A percentile compares a stretch with the other conserved stretches of the same genome.
phyloP scores from a whole-genome alignment of 371 early-diverging fungal species.

The Mucor mucedo region DNA sequence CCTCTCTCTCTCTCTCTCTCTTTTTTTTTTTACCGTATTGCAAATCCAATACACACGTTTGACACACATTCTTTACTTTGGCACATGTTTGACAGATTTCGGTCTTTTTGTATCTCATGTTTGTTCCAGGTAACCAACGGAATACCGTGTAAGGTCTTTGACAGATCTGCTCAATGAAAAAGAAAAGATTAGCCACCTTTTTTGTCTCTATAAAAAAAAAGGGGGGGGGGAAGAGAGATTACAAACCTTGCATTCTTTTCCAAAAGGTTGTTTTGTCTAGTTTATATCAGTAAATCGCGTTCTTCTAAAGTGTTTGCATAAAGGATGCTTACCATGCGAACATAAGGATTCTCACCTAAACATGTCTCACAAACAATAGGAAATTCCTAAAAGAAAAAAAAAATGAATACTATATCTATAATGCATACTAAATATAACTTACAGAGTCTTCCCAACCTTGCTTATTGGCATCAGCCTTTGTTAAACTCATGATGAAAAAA shows the following conservation, averaged over 20 bases:
- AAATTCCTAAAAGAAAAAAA: conserved; percentile 61
- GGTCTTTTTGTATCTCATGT: conserved; percentile 95
- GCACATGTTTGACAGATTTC: conserved; percentile 97
- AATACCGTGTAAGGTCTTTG: conserved; percentile 95
- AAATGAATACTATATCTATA: conserved; percentile 1
- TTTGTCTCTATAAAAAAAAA: background rate
- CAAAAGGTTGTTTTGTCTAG: conserved; percentile 80
- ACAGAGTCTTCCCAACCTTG: conserved; percentile 77
- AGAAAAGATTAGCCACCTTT: background rate
- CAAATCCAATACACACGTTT: conserved; percentile 95
- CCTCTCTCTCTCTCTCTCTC: background rate
- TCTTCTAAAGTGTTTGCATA: background rate
- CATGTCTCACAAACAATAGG: conserved; percentile 96
- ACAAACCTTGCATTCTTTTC: conserved; percentile 90
- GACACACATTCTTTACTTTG: conserved; percentile 97
- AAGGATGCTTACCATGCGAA: conserved; percentile 82
- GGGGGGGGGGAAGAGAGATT: no score
- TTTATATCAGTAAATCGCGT: background rate
- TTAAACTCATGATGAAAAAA: conserved; percentile 48
- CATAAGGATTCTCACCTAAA: conserved; percentile 96
- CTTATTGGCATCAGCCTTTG: conserved; percentile 73
- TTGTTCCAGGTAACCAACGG: conserved; percentile 94
- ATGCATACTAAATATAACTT: conserved; percentile 19
- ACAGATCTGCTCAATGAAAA: conserved; percentile 65
- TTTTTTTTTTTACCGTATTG: conserved; percentile 71